Evolutionary conservation across 495 filamentous ascomycete genomes (phyloP), one percentile per base, ranked within the genome.

Genomic region (Penicillium soppii): DNA sequence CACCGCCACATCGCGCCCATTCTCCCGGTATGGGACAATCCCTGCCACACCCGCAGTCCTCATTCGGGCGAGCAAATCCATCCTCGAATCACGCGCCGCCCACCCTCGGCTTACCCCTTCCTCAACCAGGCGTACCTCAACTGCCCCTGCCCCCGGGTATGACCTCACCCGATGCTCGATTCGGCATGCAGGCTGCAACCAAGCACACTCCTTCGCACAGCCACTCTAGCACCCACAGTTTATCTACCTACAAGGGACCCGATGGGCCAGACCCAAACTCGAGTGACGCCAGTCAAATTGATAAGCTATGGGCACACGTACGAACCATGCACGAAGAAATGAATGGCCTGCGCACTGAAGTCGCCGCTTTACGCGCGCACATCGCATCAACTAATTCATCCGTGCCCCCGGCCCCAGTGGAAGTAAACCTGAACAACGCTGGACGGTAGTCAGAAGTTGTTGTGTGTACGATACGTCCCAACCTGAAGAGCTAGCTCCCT

Each of bases 1-100:
- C 79, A 9, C 68, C 65, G 36, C 54, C 68, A 22, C 79, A 77
- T 54, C 79, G 82, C 22, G 80, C 84, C 44, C 79, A 88, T 48
- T 91, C 89, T 6, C 88, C 90, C 9, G 83, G 82, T 54, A 64
- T 90, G 51, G 79, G 80, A 7, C 81, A 84, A 30, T 82, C 89
- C 40, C 77, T 84, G 47, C 60, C 62, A 38, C 62, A 66, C 51
- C 84, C 86, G 48, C 87, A 87, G 45, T 76, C 83, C 41, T 78
- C 87, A 26, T 88, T 82, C 47, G 76, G 74, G 26, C 80, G 87
- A 48, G 73, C 69, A 21, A 67, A 63, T 26, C 59, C 64, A 41
- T 33, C 62, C 13, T 22, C 63, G 1, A 70, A 58, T 30, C 69
- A 68, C 39, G 50, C 54, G 27, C 50, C 63, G n/a, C 46, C 66